phyloP scores from a whole-genome alignment of 2,329 filamentous ascomycete species.

The Cercospora nicotianae region DNA sequence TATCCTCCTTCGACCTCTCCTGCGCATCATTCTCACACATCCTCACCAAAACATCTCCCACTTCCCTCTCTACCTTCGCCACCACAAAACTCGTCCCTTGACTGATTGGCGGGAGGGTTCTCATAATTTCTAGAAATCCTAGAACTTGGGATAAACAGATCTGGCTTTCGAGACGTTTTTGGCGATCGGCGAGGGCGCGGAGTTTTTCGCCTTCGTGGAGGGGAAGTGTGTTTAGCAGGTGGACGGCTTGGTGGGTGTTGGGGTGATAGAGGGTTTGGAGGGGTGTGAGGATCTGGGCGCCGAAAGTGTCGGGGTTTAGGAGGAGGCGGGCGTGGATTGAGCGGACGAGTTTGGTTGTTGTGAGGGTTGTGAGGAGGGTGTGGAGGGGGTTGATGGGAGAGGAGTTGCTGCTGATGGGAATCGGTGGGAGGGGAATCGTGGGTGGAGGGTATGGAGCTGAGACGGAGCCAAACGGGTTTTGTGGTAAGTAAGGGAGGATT shows the following conservation, averaged over 20 bases:
- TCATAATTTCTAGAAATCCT: background rate
- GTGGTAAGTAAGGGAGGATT: background rate
- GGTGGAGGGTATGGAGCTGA: background rate
- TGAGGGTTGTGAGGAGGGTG: background rate
- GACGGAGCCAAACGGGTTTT: background rate
- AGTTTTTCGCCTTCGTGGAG: background rate
- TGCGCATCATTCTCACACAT: constrained; percentile 7
- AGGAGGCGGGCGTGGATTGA: constrained; percentile 5
- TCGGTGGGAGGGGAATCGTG: background rate
- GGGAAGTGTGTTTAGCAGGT: background rate
- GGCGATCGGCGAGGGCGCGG: background rate
- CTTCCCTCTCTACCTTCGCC: background rate
- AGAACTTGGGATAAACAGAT: background rate
- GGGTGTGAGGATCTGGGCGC: background rate
- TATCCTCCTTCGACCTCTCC: background rate
- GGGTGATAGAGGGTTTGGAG: background rate
- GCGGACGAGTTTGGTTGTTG: background rate
- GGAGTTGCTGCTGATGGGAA: background rate
- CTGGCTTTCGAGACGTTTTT: constrained; percentile 2
- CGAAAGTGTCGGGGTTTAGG: background rate
- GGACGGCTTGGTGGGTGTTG: background rate
- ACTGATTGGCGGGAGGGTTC: background rate
- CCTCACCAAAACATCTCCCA: background rate
- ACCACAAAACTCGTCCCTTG: background rate
- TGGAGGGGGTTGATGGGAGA: background rate